Evolutionary conservation across 495 filamentous ascomycete genomes (phyloP).

Genomic region (Neurospora tetraspora): DNA sequence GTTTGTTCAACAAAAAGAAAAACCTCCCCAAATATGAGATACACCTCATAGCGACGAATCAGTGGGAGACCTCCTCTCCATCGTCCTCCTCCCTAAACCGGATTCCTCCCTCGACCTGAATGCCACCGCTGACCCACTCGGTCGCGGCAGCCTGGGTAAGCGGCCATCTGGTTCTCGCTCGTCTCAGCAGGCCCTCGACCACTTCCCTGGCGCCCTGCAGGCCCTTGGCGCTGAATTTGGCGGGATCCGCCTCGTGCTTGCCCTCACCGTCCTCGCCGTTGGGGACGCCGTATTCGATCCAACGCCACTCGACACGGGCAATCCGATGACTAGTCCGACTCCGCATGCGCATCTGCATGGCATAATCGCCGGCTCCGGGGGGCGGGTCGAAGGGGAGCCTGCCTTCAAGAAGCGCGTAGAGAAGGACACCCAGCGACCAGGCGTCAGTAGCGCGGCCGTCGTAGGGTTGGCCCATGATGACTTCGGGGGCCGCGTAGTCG

Average conservation of each 20-base stretch:
- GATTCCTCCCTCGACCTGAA: constrained; percentile 61
- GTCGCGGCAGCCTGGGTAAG: constrained; percentile 59
- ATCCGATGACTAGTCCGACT: constrained; percentile 84
- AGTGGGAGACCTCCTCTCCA: constrained; percentile 36
- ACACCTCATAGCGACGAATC: not conserved
- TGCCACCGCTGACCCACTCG: constrained; percentile 67
- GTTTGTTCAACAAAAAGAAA: not conserved
- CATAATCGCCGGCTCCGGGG: constrained; percentile 61
- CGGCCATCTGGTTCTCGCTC: constrained; percentile 63
- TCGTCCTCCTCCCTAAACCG: constrained; percentile 57
- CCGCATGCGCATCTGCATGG: constrained; percentile 44
- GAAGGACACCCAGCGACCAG: constrained; percentile 87
- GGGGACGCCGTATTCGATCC: constrained; percentile 69
- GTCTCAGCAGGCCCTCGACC: constrained; percentile 73
- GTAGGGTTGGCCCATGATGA: constrained; percentile 89
- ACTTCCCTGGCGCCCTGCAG: constrained; percentile 66
- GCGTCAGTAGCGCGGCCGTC: constrained; percentile 89
- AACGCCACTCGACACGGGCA: constrained; percentile 86
- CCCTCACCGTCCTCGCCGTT: constrained; percentile 47
- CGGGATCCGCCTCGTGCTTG: constrained; percentile 37
- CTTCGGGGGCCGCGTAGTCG: constrained; percentile 94
- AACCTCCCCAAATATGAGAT: not conserved
- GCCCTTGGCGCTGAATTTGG: constrained; percentile 45
- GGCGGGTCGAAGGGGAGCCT: constrained; percentile 84
- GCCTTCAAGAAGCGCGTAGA: constrained; percentile 89